Conservation (phyloP, 192 early-diverging fungal species). For the Umbelopsis sp. region DNA sequence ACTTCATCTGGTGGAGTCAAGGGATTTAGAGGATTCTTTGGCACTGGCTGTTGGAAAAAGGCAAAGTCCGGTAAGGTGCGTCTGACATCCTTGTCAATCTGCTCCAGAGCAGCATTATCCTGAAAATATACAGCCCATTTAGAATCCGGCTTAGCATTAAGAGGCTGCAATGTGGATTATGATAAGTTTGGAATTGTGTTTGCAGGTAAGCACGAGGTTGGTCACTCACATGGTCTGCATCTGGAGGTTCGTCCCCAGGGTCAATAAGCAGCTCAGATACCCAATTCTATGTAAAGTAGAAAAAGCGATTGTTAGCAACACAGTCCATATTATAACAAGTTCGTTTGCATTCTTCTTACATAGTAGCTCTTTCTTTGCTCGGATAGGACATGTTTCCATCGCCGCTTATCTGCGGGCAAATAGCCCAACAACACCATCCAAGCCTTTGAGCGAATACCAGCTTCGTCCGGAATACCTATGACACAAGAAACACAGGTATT, state of each 20-base stretch:
- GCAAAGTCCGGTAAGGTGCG: conserved; percentile 75
- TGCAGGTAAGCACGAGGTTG: neutral
- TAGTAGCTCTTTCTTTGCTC: conserved; percentile 63
- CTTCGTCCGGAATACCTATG: conserved; percentile 73
- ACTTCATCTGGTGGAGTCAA: conserved; percentile 42
- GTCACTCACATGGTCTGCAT: conserved; percentile 46
- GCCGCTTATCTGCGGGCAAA: conserved; percentile 64
- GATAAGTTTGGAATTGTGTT: neutral
- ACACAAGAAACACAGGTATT: neutral
- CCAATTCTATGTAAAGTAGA: conserved; percentile 42
- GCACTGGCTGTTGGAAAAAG: conserved; percentile 72
- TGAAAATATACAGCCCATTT: conserved; percentile 68
- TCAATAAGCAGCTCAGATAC: conserved; percentile 67
- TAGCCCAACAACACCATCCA: conserved; percentile 78
- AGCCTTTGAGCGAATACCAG: conserved; percentile 56
- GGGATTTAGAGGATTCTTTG: conserved; percentile 53
- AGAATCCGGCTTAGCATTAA: conserved; percentile 48
- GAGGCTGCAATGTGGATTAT: conserved; percentile 30
- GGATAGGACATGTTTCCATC: conserved; percentile 53
- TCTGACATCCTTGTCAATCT: conserved; percentile 78
- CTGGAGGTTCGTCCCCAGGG: conserved; percentile 48
- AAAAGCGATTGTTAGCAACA: neutral
- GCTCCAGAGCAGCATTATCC: conserved; percentile 63
- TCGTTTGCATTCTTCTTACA: conserved; percentile 35
- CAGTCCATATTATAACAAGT: no score